Conservation (phyloP, 75 land plant species). For the Picea glauca region DNA sequence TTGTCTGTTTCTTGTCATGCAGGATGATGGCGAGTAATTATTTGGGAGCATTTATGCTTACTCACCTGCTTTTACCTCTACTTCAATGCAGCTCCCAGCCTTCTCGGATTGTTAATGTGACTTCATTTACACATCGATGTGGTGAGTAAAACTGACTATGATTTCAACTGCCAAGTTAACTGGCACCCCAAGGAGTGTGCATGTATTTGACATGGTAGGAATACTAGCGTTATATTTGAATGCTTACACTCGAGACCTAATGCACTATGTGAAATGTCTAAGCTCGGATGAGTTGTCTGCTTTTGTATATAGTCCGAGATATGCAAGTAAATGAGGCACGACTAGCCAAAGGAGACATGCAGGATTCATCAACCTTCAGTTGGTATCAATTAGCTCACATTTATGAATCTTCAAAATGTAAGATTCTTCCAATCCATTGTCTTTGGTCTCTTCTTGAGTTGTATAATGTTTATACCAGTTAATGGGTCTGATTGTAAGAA, state of each 20-base stretch:
- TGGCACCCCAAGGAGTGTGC: not conserved
- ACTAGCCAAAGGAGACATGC: conserved; percentile 12
- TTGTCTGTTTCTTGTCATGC: conserved; percentile 7
- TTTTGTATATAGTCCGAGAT: conserved; percentile 28
- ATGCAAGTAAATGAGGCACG: conserved; percentile 23
- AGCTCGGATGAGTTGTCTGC: not conserved
- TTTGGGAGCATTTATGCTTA: conserved; percentile 70
- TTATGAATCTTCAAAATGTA: conserved; percentile 80
- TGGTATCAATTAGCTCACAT: conserved; percentile 54
- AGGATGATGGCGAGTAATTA: conserved; percentile 90
- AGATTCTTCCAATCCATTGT: conserved; percentile 10
- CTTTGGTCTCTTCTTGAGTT: not conserved
- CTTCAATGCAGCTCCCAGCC: conserved; percentile 54
- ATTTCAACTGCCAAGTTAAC: not conserved
- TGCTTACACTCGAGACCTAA: not conserved
- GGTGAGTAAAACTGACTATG: conserved; percentile 25
- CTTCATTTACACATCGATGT: conserved; percentile 82
- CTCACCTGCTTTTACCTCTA: conserved; percentile 65
- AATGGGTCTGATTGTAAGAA: not conserved
- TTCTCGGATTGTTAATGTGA: conserved; percentile 75
- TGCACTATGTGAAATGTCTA: not conserved
- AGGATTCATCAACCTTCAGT: conserved; percentile 11
- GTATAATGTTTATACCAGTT: too few relatives aligned
- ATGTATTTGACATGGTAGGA: not conserved
- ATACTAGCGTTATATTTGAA: not conserved